A percentile compares a stretch with the other conserved stretches of the same genome.
These are phyloP conservation scores for Coemansia sp. DNA, from an alignment of 192 early-diverging fungal genomes.

Conservation along the genomic window DNA sequence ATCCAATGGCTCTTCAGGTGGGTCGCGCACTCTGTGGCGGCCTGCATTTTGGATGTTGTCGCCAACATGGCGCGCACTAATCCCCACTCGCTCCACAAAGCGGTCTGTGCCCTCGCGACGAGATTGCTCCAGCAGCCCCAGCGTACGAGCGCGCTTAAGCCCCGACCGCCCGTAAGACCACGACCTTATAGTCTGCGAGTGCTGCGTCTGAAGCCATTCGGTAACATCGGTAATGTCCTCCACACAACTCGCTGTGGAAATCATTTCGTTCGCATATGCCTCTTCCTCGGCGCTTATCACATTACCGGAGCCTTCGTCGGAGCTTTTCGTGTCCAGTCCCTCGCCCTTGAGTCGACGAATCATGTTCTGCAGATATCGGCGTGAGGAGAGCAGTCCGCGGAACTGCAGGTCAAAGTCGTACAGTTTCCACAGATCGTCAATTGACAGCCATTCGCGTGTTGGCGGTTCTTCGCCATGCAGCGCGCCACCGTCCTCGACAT, in stretches of 20 bases:
- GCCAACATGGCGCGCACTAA: slow-evolving; percentile 63
- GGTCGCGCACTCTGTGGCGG: slow-evolving; percentile 24
- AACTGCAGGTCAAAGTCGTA: slow-evolving; percentile 82
- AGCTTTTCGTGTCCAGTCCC: slow-evolving; percentile 20
- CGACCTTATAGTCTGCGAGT: slow-evolving; percentile 37
- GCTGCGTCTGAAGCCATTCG: slow-evolving; percentile 65
- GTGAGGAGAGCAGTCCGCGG: slow-evolving; percentile 66
- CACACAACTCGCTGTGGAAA: slow-evolving; percentile 34
- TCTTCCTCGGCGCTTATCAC: slow-evolving; percentile 17
- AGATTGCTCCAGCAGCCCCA: slow-evolving; percentile 42
- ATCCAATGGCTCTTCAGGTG: slow-evolving; percentile 14
- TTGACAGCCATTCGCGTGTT: slow-evolving; percentile 59
- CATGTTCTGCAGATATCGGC: slow-evolving; percentile 54
- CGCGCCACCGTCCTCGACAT: slow-evolving; percentile 28
- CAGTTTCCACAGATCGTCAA: slow-evolving; percentile 83
- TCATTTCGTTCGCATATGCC: slow-evolving; percentile 24
- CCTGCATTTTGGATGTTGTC: slow-evolving; percentile 57
- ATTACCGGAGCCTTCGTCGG: neutral
- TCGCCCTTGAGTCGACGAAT: slow-evolving; percentile 50
- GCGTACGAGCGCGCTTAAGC: slow-evolving; percentile 43
- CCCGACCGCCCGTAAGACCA: slow-evolving; percentile 20
- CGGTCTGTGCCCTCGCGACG: slow-evolving; percentile 42
- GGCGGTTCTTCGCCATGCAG: slow-evolving; percentile 29
- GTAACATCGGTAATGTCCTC: slow-evolving; percentile 65
- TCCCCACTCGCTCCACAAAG: slow-evolving; percentile 52